phyloP scores from a whole-genome alignment of 768 basidiomycete genomes.

The Brasilioporus rufonigricans region DNA sequence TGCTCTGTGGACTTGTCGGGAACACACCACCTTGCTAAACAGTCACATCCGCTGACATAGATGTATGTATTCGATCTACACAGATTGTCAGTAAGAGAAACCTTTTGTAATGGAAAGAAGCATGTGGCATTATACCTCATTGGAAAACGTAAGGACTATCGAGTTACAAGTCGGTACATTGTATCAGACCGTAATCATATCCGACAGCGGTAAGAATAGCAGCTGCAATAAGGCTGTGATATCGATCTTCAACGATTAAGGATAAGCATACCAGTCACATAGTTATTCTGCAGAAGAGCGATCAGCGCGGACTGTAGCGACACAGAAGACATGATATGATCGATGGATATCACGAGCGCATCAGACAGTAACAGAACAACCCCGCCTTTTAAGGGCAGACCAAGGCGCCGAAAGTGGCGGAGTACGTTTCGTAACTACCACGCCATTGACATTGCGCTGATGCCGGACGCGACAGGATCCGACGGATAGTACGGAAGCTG shows the following conservation, averaged over 20 bases:
- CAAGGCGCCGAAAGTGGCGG: too few relatives aligned
- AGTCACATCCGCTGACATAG: background rate
- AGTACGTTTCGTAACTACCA: too few relatives aligned
- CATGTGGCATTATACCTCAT: constrained; percentile 3
- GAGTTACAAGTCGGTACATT: background rate
- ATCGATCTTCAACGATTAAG: background rate
- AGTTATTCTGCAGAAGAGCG: background rate
- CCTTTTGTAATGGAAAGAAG: background rate
- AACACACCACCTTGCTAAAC: background rate
- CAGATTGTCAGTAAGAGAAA: background rate
- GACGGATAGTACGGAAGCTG: too few relatives aligned
- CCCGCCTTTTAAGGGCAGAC: too few relatives aligned
- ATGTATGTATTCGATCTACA: constrained; percentile 10
- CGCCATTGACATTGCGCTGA: too few relatives aligned
- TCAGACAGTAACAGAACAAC: too few relatives aligned
- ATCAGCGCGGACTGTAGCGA: background rate
- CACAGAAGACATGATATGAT: too few relatives aligned
- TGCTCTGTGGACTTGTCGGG: background rate
- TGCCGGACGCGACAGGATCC: too few relatives aligned
- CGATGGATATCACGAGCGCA: too few relatives aligned
- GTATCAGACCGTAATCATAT: constrained; percentile 12
- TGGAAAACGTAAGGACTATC: constrained; percentile 8
- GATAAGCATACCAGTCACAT: background rate
- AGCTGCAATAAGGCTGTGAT: background rate
- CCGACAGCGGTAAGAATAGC: background rate